Base-by-base conservation (phyloP, 1,284 basidiomycete species). In the Ustilago nuda region DNA sequence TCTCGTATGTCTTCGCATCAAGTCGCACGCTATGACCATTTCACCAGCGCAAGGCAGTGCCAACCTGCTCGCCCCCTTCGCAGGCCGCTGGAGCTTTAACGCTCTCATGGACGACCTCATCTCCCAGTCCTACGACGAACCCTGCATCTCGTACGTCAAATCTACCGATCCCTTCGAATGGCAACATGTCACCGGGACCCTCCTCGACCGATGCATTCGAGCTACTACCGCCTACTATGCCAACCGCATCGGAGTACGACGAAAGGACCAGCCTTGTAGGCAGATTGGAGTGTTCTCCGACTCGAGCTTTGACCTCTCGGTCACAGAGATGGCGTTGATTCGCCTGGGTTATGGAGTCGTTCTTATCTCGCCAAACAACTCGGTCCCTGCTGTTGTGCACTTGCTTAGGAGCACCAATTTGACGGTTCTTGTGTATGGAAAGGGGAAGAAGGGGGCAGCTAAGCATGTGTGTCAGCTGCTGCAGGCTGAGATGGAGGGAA, bases 321-420 rank as follows among this genome's bases (percentile, higher is more conserved):
- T 76, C 12, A 48, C 68, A 1, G 53, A 72, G 37, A 61, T 76
- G 51, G 76, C 76, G 19, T 23, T 76, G 43, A 48, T 78, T 5
- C 61, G 68, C 5, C 55, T 78, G 2, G 76, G 76, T 3, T 72
- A 67, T n/a, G 64, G 61, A 3, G 62, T 51, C 12, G 71, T 66
- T 2, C 63, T 80, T 41, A 64, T 80, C 50, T 78, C 78, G 35
- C 78, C 78, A 36, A 78, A 80, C 60, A 80, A 77, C 59, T 74
- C 66, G 33, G 56, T 62, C 2, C 67, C 71, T 7, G 75, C 78
- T 0, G 50, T 72, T 13, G 66, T 57, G 12, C 78, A 80, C 46
- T 66, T 80, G 2, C 35, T 80, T 55, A 70, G 75, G 27, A 45
- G 68, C 4, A 75, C 61, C 6, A 30, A 27, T 17, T 57, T 65